These are phyloP conservation scores for Diaporthe sp. DNA, from an alignment of 2,329 filamentous ascomycete species.

Conservation along the genomic window DNA sequence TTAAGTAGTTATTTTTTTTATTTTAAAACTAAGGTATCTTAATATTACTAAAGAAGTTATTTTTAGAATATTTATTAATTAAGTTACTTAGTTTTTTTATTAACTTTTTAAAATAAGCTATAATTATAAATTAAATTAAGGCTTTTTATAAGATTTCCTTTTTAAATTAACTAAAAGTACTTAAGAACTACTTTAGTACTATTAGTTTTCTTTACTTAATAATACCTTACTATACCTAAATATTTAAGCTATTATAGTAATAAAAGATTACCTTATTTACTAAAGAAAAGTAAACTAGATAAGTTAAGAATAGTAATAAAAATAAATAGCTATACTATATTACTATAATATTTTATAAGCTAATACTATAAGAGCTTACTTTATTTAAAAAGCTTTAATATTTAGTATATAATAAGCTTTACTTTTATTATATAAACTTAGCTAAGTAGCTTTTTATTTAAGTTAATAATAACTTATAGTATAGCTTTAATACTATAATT, in stretches of 20 bases:
- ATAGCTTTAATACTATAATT: conserved; percentile 8
- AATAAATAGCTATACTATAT: background rate
- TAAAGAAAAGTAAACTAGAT: too few relatives aligned
- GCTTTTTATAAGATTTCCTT: too few relatives aligned
- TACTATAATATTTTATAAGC: background rate
- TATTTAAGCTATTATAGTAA: background rate
- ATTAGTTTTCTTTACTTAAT: conserved; percentile 3
- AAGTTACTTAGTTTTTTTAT: conserved; percentile 4
- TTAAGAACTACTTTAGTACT: conserved; percentile 1
- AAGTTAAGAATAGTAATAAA: background rate
- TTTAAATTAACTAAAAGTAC: background rate
- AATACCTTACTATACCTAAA: background rate
- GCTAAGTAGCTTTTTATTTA: background rate
- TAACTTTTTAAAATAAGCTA: conserved; percentile 3
- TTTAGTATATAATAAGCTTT: background rate
- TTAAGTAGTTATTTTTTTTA: background rate
- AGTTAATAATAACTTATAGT: background rate
- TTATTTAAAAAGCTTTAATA: background rate
- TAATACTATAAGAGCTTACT: background rate
- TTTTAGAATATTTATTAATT: background rate
- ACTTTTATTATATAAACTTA: background rate
- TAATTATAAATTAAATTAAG: background rate
- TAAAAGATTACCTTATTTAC: background rate
- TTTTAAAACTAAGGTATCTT: conserved; percentile 5
- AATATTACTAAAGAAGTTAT: too few relatives aligned